These are phyloP conservation scores for Tuctoria greenei DNA, from an alignment of 176 grass and related monocot genomes.

Conservation along the genomic window DNA sequence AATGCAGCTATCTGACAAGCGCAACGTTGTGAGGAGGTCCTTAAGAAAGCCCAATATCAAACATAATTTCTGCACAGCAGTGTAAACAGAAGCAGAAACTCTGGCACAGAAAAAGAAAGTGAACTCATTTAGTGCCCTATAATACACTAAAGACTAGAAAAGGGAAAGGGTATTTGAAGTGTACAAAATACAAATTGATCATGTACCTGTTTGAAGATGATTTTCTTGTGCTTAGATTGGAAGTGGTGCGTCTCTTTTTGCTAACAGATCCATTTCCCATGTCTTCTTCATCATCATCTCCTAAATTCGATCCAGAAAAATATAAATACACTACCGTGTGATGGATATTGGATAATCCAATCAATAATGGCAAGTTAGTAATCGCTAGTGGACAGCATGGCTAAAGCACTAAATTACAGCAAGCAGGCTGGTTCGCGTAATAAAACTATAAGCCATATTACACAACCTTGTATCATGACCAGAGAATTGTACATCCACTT, in stretches of 20 bases:
- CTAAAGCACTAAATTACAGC: constrained; percentile 30
- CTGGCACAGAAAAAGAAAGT: constrained; percentile 47
- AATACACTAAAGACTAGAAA: constrained; percentile 21
- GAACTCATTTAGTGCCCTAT: constrained; percentile 25
- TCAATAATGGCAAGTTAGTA: background rate
- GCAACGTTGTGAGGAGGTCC: constrained; percentile 77
- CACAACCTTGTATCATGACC: constrained; percentile 26
- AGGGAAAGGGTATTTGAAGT: constrained; percentile 7
- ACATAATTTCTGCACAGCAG: constrained; percentile 87
- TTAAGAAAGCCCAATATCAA: constrained; percentile 92
- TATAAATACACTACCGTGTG: constrained; percentile 15
- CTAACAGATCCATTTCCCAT: constrained; percentile 66
- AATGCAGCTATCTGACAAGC: constrained; percentile 90
- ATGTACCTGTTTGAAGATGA: constrained; percentile 73
- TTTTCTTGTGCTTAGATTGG: constrained; percentile 65
- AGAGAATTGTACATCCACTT: background rate
- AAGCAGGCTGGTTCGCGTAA: constrained; percentile 7
- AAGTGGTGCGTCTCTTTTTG: constrained; percentile 72
- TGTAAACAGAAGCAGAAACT: constrained; percentile 67
- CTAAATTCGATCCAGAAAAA: constrained; percentile 50
- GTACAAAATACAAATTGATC: constrained; percentile 29
- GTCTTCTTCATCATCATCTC: constrained; percentile 83
- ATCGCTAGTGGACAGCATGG: constrained; percentile 2
- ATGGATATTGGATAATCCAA: constrained; percentile 33
- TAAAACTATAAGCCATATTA: background rate